phyloP scores from a whole-genome alignment of 2,329 filamentous ascomycete genomes.

The Talaromyces islandicus region DNA sequence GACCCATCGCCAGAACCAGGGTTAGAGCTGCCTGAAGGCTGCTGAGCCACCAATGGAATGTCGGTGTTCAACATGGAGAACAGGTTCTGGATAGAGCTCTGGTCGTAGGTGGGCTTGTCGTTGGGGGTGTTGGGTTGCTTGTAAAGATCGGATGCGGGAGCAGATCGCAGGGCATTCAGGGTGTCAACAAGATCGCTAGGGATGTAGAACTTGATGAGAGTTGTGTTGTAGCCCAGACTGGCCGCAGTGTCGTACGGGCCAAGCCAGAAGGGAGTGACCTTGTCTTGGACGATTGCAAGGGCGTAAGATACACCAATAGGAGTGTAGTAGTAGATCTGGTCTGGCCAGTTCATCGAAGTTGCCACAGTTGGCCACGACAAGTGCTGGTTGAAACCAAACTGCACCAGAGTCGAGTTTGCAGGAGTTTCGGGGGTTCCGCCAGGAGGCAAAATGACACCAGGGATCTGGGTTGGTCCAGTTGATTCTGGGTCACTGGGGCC shows the following conservation, averaged over 20 bases:
- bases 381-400: conserved; percentile 74
- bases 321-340: conserved; percentile 77
- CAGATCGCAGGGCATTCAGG: conserved; percentile 63
- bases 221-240: conserved; percentile 70
- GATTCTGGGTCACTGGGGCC: conserved; percentile 34
- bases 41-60: conserved; percentile 58
- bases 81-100: conserved; percentile 59
- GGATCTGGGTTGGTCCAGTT: conserved; percentile 57
- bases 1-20: conserved; percentile 37
- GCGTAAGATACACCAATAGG: conserved; percentile 65
- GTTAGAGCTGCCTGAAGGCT: conserved; percentile 1
- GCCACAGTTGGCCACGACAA: conserved; percentile 84
- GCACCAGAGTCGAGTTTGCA: conserved; percentile 63
- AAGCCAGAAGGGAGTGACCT: conserved; percentile 64
- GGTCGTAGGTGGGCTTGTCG: conserved; percentile 9
- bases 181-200: conserved; percentile 63
- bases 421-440: conserved; percentile 53
- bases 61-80: conserved; percentile 78
- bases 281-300: conserved; percentile 40
- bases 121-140: conserved; percentile 50
- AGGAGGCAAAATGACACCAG: conserved; percentile 68
- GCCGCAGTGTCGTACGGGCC: conserved; percentile 68
- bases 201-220: conserved; percentile 69
- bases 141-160: conserved; percentile 69
- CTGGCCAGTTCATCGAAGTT: conserved; percentile 62